phyloP scores from a whole-genome alignment of 805 yeast genomes.

The Saccharomyces kudriavzevii region DNA sequence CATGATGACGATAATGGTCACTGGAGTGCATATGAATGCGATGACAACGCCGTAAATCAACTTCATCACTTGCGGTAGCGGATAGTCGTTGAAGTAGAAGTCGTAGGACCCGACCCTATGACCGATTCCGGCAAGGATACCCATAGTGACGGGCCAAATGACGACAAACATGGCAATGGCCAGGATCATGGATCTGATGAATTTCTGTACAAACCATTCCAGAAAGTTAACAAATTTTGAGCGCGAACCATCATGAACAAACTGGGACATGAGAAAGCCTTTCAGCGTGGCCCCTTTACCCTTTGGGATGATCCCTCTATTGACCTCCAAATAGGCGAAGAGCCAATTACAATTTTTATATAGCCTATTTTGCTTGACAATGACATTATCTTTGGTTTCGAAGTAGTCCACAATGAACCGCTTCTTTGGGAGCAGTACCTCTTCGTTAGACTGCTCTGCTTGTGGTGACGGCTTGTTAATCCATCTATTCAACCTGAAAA shows the following conservation, averaged over 20 bases:
- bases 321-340: not conserved
- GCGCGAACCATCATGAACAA: not conserved
- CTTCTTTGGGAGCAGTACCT: not conserved
- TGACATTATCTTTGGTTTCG: not conserved
- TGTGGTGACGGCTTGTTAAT: not conserved
- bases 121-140: slow-evolving; percentile 19
- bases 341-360: not conserved
- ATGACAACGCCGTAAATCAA: slow-evolving; percentile 16
- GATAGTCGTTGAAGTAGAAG: slow-evolving; percentile 12
- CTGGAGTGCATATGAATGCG: slow-evolving; percentile 15
- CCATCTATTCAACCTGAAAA: not conserved
- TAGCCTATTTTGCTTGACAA: not conserved
- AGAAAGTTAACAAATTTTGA: slow-evolving; percentile 7
- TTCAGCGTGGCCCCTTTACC: not conserved
- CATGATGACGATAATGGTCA: slow-evolving; percentile 11
- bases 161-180: slow-evolving; percentile 12
- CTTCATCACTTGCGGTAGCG: slow-evolving; percentile 19
- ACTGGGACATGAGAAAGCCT: not conserved
- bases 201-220: slow-evolving; percentile 14
- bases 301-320: not conserved
- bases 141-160: slow-evolving; percentile 25
- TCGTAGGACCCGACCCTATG: slow-evolving; percentile 12
- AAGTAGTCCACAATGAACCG: not conserved
- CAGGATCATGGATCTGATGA: slow-evolving; percentile 10
- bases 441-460: not conserved